Evolutionary conservation across 257 asterid species (phyloP).

Genomic region (Fraxinus americana): DNA sequence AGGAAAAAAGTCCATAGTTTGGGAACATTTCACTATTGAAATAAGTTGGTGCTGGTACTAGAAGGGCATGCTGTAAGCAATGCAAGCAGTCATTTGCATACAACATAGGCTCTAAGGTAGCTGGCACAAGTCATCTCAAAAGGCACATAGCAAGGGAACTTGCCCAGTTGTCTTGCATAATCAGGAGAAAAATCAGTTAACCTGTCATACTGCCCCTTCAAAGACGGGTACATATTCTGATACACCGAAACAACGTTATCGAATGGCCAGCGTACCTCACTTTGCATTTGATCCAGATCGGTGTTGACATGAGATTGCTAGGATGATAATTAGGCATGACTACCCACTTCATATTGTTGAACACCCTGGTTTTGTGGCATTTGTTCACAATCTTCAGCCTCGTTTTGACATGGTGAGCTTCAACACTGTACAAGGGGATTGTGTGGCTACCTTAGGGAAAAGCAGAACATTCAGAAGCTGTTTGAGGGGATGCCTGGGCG

Average conservation of each 20-base stretch:
- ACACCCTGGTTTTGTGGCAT: conserved; percentile 89
- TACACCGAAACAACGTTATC: conserved; percentile 69
- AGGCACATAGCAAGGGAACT: conserved; percentile 91
- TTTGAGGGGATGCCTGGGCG: conserved; percentile 85
- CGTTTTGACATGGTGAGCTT: conserved; percentile 94
- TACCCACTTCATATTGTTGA: conserved; percentile 96
- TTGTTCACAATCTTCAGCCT: conserved; percentile 87
- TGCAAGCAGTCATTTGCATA: conserved; percentile 99
- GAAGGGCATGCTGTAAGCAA: conserved; percentile 92
- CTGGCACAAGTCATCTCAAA: conserved; percentile 97
- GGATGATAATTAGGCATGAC: conserved; percentile 93
- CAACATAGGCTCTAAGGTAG: conserved; percentile 92
- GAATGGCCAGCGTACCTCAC: conserved; percentile 60
- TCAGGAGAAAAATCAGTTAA: conserved; percentile 54
- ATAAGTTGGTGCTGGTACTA: conserved; percentile 62
- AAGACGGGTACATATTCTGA: conserved; percentile 52
- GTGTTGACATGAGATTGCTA: conserved; percentile 81
- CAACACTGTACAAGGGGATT: conserved; percentile 89
- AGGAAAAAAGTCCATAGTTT: conserved; percentile 89
- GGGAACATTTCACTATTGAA: conserved; percentile 98
- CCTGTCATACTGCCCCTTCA: conserved; percentile 71
- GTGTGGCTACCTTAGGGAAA: conserved; percentile 86
- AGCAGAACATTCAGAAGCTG: conserved; percentile 71
- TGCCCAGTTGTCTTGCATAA: conserved; percentile 79
- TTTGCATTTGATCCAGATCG: conserved; percentile 77